Evolutionary conservation across 768 basidiomycete genomes (phyloP).

Genomic region (Tulasnella sp.): DNA sequence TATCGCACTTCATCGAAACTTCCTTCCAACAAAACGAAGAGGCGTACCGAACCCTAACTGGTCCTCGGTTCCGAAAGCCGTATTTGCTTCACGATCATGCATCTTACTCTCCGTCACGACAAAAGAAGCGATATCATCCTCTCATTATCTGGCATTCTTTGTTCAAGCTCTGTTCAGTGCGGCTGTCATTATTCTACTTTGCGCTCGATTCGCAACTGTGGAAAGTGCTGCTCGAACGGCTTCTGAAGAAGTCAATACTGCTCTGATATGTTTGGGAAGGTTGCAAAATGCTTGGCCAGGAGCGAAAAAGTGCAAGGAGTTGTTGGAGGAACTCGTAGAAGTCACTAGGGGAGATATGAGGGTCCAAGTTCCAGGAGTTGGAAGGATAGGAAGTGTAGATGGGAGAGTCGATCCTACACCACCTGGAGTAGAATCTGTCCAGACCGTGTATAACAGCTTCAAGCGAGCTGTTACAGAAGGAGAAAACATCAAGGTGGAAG

Average conservation of each 20-base stretch:
- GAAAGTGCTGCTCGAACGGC: constrained; percentile 49
- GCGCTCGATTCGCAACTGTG: constrained; percentile 73
- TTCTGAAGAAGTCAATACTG: constrained; percentile 70
- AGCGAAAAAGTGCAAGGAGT: constrained; percentile 60
- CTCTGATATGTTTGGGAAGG: constrained; percentile 53
- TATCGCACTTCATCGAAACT: constrained; percentile 78
- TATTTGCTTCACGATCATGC: constrained; percentile 72
- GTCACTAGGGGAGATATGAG: constrained; percentile 14
- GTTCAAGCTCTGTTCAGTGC: constrained; percentile 84
- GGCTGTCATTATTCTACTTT: constrained; percentile 70
- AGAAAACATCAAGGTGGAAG: background rate
- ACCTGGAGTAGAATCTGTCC: constrained; percentile 11
- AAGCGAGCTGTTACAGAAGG: constrained; percentile 9
- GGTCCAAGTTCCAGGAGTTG: constrained; percentile 12
- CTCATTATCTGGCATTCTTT: constrained; percentile 79
- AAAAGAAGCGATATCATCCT: constrained; percentile 69
- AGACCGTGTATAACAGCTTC: constrained; percentile 13
- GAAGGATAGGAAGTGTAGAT: constrained; percentile 11
- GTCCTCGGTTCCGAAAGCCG: constrained; percentile 65
- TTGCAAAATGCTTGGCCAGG: constrained; percentile 86
- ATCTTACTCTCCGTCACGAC: constrained; percentile 76
- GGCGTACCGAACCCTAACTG: constrained; percentile 36
- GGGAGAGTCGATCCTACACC: background rate
- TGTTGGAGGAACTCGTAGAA: constrained; percentile 18
- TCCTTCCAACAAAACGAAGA: constrained; percentile 58